Base-by-base conservation (phyloP, 805 yeast species). In the Suhomyces kilbournensis region DNA sequence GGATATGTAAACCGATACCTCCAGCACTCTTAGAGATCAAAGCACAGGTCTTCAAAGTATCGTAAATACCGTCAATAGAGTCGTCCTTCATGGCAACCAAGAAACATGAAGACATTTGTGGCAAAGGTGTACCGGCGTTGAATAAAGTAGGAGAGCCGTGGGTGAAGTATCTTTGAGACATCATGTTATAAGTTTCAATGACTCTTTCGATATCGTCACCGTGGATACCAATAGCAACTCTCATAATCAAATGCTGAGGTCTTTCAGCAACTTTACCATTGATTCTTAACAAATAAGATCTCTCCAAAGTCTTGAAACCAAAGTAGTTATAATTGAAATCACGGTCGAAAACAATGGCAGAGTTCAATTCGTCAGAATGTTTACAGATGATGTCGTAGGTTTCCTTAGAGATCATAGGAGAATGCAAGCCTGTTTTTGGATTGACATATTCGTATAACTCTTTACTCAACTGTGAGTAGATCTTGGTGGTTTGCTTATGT, bases 21-120 rank as follows among this genome's bases (percentile, higher is more conserved):
- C 99, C 99, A 9, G 98, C 93, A 32, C 94, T 82, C 73, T 93
- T 93, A 48, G 97, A 90, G 48, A 93, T 92, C 63, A 90, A 74
- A 10, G 99, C 97, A 61, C 94, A 80, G 56, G 86, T 85, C 70
- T 92, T 88, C 50, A 93, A 78, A 12, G 98, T 90, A 55, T 88
- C 89, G 66, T 89, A 93, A 48, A 93, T 93, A 35, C 97, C 98
- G 57, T 93, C 97, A 55, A 93, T 90, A 3, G 97, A 92, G 70
- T 93, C 99, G 46, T 88, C 96, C 64, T 86, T 84, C 92, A 90
- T 90, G 30, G 93, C 93, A 44, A 93, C 78, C 42, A 82, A 72
- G 78, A 81, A 82, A 67, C 86, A 82, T 23, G 85, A 81, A 19
- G 84, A 80, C 83, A 82, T 76, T 63, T 79, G 83, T 17, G 84